Evolutionary conservation across 495 filamentous ascomycete species (phyloP), one percentile per base, ranked within the genome.

Genomic region (Thozetella sp.): DNA sequence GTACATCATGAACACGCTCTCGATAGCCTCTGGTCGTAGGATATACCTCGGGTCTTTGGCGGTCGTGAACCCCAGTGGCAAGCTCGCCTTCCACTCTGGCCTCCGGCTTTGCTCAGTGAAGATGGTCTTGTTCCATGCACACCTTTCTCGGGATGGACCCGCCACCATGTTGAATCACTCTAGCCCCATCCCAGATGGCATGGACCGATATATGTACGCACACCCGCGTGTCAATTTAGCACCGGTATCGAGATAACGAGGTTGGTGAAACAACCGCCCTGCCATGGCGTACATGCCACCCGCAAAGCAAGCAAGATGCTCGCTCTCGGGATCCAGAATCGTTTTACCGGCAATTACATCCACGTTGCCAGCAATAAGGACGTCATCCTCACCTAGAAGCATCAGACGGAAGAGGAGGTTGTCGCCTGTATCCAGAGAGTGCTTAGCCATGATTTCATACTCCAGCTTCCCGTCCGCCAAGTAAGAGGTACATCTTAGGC

Each of bases 271-370:
- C 3, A 92, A 76, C 67, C 86, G 91, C 25, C 90, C 88, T 23
- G 90, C 93, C 45, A 97, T 74, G 13, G 85, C 93, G 50, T 94
- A 85, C 93, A 97, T 97, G 24, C 92, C 93, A 11, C 93, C 93
- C 0, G 85, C 84, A 64, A 96, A 97, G 69, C 94, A 97, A 24
- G 69, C 65, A 1, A 80, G 67, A 65, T 83, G 79, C 62, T 82
- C 75, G 12, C 63, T 65, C 52, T 79, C 72, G 1, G 72, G 52
- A 12, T 69, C 20, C 11, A 48, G 43, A 66, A 48, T 53, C 1
- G 59, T 2, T 59, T 40, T 48, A 4, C 43, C 43, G 20, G 12
- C 4, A n/a, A 53, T 52, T 1, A 64, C 63, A 51, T 60, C 48
- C 0, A 61, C 64, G 26, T 67, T 72, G 1, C 86, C 79, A 0